These are phyloP conservation scores for Penicillium robsamsonii DNA, from an alignment of 495 filamentous ascomycete species.

Conservation along the genomic window DNA sequence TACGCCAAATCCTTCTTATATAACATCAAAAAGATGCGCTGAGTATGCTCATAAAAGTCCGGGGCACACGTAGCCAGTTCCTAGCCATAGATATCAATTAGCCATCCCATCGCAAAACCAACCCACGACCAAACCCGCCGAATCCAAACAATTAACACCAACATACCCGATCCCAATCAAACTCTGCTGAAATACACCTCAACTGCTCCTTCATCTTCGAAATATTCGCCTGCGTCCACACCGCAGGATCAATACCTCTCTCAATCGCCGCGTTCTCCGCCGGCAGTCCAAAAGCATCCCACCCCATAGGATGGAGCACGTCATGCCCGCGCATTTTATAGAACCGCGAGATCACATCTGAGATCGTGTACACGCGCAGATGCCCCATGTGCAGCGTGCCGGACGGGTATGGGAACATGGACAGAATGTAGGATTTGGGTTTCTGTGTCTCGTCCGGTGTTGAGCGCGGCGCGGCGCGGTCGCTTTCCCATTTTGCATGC, in stretches of 20 bases:
- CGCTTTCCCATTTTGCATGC: conserved; percentile 56
- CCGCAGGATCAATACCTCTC: conserved; percentile 69
- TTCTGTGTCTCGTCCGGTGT: conserved; percentile 24
- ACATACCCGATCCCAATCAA: conserved; percentile 79
- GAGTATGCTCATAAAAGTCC: conserved; percentile 84
- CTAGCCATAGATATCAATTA: conserved; percentile 38
- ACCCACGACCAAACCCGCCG: neutral
- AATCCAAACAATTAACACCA: neutral
- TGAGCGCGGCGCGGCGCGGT: conserved; percentile 11
- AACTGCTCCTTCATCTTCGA: conserved; percentile 80
- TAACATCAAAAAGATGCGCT: conserved; percentile 76
- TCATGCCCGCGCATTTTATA: conserved; percentile 71
- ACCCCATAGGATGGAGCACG: conserved; percentile 85
- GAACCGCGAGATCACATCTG: conserved; percentile 78
- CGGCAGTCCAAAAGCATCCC: conserved; percentile 89
- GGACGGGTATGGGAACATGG: conserved; percentile 94
- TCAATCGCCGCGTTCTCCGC: conserved; percentile 95
- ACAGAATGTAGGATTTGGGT: conserved; percentile 71
- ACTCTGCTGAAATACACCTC: conserved; percentile 68
- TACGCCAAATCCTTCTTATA: conserved; percentile 72
- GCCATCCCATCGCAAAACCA: neutral
- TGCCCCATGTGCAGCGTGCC: conserved; percentile 88
- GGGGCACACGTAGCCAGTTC: conserved; percentile 82
- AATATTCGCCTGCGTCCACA: conserved; percentile 80
- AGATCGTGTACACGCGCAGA: conserved; percentile 85